Base-by-base conservation (phyloP, 208 protist genomes). In the Crithidia fasciculata region DNA sequence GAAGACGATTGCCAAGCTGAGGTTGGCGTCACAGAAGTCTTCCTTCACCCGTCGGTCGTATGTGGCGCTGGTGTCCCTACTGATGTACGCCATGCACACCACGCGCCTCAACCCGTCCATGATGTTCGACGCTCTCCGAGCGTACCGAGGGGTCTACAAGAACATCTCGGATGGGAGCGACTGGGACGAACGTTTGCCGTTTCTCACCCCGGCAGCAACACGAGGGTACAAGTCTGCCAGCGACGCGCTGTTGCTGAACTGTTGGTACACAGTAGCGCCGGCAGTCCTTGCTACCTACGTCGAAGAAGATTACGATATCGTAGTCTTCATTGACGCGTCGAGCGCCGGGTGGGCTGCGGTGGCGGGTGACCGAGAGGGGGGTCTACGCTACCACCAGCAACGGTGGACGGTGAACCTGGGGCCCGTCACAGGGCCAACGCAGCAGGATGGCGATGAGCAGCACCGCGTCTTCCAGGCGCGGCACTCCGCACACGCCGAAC, bases 1-100 rank as follows among this genome's bases (percentile, higher is more conserved):
- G 40, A 81, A 81, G 61, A 81, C 76, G 59, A 65, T 81, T n/a
- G 71, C 70, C n/a, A 82, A 78, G 65, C 70, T 82, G 44, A 52
- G 57, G 6, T 45, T 81, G 55, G 56, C 19, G 53, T 56, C 68
- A 4, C 56, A 63, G 40, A 56, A 76, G 6, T 50, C 59, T 9
- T 52, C 43, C 15, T 50, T 45, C 59, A 64, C 59, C 15, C 55
- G 55, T 4, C 55, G 55, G 4, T 59, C 55, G 19, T 64, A 37
- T 49, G 28, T 49, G 28, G 39, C 59, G 5, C 41, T 64, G 16
- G 59, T 68, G 10, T 68, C 62, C 37, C 47, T 68, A 2, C 47
- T 68, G 4, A 52, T 45, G 41, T 66, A 74, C 19, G 69, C 57
- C 16, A 55, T 74, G 10, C 69, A 74, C 50, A 74, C 69, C 12